A percentile compares a stretch with the other conserved stretches of the same genome.
phyloP scores from a whole-genome alignment of 2,329 filamentous ascomycete genomes.

The Fusarium citri region DNA sequence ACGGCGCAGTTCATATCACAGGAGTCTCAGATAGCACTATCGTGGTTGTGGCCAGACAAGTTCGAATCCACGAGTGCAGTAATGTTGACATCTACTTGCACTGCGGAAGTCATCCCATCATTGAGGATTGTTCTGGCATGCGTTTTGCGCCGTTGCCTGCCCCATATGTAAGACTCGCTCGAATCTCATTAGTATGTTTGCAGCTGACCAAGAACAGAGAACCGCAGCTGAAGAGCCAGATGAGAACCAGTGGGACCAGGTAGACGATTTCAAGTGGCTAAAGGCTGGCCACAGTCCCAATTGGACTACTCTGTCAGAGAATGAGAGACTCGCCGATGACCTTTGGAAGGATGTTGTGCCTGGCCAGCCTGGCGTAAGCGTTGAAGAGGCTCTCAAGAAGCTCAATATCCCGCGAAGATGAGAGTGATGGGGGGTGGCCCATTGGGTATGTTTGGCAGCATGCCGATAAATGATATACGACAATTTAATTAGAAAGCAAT shows the following conservation, averaged over 20 bases:
- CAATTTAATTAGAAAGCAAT: slow-evolving; percentile 19
- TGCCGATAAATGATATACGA: background rate
- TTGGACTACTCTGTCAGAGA: slow-evolving; percentile 77
- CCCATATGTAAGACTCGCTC: slow-evolving; percentile 69
- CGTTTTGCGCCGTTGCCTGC: slow-evolving; percentile 82
- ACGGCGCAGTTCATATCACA: slow-evolving; percentile 87
- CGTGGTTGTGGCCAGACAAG: slow-evolving; percentile 84
- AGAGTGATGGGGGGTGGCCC: background rate
- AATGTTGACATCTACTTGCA: slow-evolving; percentile 87
- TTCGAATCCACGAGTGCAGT: slow-evolving; percentile 88
- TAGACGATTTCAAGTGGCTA: slow-evolving; percentile 98
- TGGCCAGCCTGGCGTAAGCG: slow-evolving; percentile 69
- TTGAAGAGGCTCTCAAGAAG: slow-evolving; percentile 73
- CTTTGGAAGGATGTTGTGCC: slow-evolving; percentile 78
- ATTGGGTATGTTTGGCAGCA: background rate
- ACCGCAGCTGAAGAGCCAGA: slow-evolving; percentile 47
- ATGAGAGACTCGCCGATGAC: slow-evolving; percentile 67
- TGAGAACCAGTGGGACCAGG: slow-evolving; percentile 84
- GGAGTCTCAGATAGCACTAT: slow-evolving; percentile 77
- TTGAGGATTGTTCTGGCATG: slow-evolving; percentile 85
- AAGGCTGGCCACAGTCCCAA: slow-evolving; percentile 88
- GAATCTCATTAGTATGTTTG: background rate
- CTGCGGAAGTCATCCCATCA: slow-evolving; percentile 87
- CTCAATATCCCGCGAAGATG: slow-evolving; percentile 55
- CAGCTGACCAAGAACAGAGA: slow-evolving; percentile 34